Base-by-base conservation (phyloP, 2,329 filamentous ascomycete species). In the Fonsecaea nubica region DNA sequence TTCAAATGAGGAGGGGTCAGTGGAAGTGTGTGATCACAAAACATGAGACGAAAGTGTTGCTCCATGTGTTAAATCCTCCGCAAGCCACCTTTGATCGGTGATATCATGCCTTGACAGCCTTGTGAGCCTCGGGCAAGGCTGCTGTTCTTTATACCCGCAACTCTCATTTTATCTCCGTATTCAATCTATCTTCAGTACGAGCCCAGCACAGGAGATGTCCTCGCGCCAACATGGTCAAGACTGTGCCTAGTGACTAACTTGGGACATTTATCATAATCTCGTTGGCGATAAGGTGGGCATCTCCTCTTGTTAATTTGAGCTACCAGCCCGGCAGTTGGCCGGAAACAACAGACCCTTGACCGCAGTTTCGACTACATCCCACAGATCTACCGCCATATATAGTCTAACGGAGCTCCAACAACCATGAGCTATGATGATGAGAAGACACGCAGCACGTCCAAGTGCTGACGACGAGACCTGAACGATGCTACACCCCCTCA, bases 231-330 rank as follows among this genome's bases (percentile, higher is more conserved):
- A 32, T 6, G 6, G 30, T 32, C 30, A 32, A 32, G 30, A 32
- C 30, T 5, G 4, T 32, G 4, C 4, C 30, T 32, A 32, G 30
- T 32, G 21, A 40, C 48, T 52, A 25, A 61, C 54, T 4, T 38
- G 58, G 58, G 25, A 61, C 33, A 45, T 54, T 33, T 6, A 48
- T 15, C 12, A 45, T 30, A 8, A 42, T 59, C 45, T 36, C 42
- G 10, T 53, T 15, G 18, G 4, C 12, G 58, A 66, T 62, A 62
- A 67, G 65, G 61, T 64, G 65, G 65, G 50, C 52, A 66, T 66
- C 61, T 66, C 64, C 64, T 61, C 60, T 10, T 13, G n/a, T 21
- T 21, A 21, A 9, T 21, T 21, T 18, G 38, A 21, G 38, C 57
- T n/a, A 12, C 32, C 58, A 33, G 32, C 58, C 32, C 58, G 45